Evolutionary conservation across 148 eudicot species (phyloP), one percentile per base, ranked within the genome.

Genomic region (Camellia sinensis): DNA sequence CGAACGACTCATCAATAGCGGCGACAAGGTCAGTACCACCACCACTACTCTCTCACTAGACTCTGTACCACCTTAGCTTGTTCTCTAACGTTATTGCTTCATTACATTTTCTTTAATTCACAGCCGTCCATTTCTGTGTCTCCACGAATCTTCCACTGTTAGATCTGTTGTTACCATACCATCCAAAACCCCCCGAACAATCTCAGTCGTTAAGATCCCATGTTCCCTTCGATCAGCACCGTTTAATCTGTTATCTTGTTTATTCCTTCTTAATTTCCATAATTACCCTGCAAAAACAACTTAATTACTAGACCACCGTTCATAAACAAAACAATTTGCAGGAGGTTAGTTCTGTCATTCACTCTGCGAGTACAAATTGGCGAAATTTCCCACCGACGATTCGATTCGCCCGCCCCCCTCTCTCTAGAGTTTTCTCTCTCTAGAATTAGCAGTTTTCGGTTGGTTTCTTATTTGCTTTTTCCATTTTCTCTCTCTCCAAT

Each of bases 1-100:
- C 82, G 3, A 78, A 50, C 18, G 71, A 74, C 83, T 83, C 85
- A 77, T 72, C 86, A 83, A 86, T 83, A 85, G 85, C 81, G 79
- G 82, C 69, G 22, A 73, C 76, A 54, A 80, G 80, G 88, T 86
- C 74, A 74, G 72, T 79, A 53, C 18, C 18, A 48, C 67, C 40
- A 52, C 54, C 12, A 37, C 4, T 29, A 29, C 37, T 29, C 37
- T 29, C 37, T 85, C 75, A 75, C 59, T 79, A 53, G 5, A 15
- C 64, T n/a, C 43, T 59, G 41, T 17, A 17, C 19, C 67, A 22
- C 40, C 40, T 7, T 1, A 6, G 29, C 40, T 63, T 63, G 19
- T 63, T 63, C 67, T 60, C 69, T 44, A 52, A 29, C 21, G 50
- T 60, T 52, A 60, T 53, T 48, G 6, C 22, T 64, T 13, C 57